Conservation (phyloP, 352 stramenopile species). For the Phytophthora tubulina region DNA sequence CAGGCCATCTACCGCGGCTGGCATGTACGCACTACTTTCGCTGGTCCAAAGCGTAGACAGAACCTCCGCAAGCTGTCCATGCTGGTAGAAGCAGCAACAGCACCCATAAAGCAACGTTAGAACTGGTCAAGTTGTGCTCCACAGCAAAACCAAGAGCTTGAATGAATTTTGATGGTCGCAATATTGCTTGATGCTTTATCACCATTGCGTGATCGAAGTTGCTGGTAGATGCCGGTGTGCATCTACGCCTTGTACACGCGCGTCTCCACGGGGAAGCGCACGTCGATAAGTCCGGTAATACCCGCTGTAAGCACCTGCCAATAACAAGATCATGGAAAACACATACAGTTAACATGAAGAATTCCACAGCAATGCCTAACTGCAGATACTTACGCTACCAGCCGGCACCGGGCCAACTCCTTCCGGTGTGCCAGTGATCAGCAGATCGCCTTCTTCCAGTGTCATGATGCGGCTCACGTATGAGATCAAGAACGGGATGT, state of each 20-base stretch:
- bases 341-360: neutral
- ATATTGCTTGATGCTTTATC: neutral
- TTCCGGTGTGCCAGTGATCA: conserved; percentile 88
- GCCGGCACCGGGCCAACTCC: conserved; percentile 72
- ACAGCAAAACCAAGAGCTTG: neutral
- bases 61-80: conserved; percentile 37
- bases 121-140: conserved; percentile 11
- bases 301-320: conserved; percentile 68
- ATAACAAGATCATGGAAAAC: conserved; percentile 10
- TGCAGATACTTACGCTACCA: conserved; percentile 57
- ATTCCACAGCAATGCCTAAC: neutral
- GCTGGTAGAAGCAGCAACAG: conserved; percentile 31
- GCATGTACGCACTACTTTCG: conserved; percentile 52
- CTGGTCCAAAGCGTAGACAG: conserved; percentile 23
- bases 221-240: neutral
- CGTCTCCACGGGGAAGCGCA: conserved; percentile 72
- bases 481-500: conserved; percentile 77
- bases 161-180: neutral
- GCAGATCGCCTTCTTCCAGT: conserved; percentile 84
- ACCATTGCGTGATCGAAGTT: neutral
- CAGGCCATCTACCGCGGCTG: conserved; percentile 77
- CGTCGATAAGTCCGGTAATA: conserved; percentile 75
- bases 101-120: conserved; percentile 30
- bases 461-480: conserved; percentile 89
- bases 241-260: conserved; percentile 59